Base-by-base conservation (phyloP, 805 yeast genomes). In the Myxozyma nipponensis region DNA sequence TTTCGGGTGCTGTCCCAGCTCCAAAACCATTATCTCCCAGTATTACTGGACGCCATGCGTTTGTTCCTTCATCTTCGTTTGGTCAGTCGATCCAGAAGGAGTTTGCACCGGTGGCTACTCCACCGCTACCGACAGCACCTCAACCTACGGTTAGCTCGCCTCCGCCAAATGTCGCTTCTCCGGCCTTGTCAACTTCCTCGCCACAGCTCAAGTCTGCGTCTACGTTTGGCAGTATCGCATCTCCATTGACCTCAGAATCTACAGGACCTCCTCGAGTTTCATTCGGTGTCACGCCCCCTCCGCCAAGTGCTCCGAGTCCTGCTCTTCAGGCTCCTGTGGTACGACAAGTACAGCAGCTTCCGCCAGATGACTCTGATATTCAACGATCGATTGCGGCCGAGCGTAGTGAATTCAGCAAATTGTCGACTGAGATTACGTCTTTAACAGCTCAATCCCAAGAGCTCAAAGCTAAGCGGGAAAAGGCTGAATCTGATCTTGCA, bases 21-120 rank as follows among this genome's bases (percentile, higher is more conserved):
- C 69, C 21, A 67, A 68, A 42, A 13, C 47, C 57, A 10, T 35
- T 53, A 18, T 43, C 57, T 15, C 52, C 57, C 9, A 50, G 49
- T 23, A 13, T 50, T 19, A 44, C 60, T 5, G 57, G 56, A 6
- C 43, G 60, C 17, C 37, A 70, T 68, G 52, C 68, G 39, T 91
- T 90, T 69, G 84, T 79, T 47, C 97, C 97, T 32, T 76, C 89
- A 17, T 88, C 96, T 0, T 69, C 77, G 9, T 91, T 90, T 72
- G 98, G 98, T 28, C 95, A 85, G 69, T 76, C 77, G 32, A 74
- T 90, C 46, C 68, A 72, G 24, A 69, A 66, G 39, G 69, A 67
- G 46, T 66, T 67, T 56, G 52, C 63, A 21, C 61, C 64, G 30
- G 60, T 60, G 43, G 43, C 39, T 51, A 54, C 39, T 25, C 50